phyloP scores from a whole-genome alignment of 192 early-diverging fungal genomes.

The Coemansia asiatica region DNA sequence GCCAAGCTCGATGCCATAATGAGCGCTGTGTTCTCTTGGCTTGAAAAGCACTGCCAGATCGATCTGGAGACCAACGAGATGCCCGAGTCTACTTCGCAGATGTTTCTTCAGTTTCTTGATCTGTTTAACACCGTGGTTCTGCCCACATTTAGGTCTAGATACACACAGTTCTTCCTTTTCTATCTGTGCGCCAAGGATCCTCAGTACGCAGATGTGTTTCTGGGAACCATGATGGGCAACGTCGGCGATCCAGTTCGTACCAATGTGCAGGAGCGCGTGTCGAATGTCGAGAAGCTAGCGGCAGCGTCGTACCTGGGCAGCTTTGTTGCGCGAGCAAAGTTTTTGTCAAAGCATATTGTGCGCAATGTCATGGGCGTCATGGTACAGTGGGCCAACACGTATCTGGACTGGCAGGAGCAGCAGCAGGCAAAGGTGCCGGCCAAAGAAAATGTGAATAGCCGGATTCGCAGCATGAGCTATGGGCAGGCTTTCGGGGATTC shows the following conservation, averaged over 20 bases:
- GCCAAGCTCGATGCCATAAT: conserved; percentile 77
- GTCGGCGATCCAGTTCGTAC: conserved; percentile 44
- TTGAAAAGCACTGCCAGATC: conserved; percentile 39
- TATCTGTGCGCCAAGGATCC: conserved; percentile 69
- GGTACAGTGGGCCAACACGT: conserved; percentile 64
- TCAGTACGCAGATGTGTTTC: conserved; percentile 73
- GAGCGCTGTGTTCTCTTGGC: conserved; percentile 63
- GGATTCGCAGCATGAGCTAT: conserved; percentile 6
- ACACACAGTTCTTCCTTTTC: conserved; percentile 91
- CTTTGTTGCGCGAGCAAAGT: conserved; percentile 85
- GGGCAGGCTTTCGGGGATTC: background rate
- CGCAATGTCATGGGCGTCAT: conserved; percentile 68
- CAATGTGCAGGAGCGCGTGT: conserved; percentile 55
- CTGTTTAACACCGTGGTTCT: conserved; percentile 80
- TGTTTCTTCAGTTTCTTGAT: conserved; percentile 69
- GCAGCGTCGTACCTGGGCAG: conserved; percentile 83
- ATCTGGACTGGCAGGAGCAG: conserved; percentile 69
- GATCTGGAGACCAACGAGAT: conserved; percentile 30
- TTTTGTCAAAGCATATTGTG: conserved; percentile 64
- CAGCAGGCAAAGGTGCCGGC: conserved; percentile 14
- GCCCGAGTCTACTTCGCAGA: conserved; percentile 46
- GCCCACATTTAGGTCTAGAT: conserved; percentile 84
- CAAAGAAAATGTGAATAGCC: background rate
- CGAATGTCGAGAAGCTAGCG: conserved; percentile 70
- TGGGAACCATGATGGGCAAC: conserved; percentile 70